Conservation (phyloP, 177 flowering plant genomes). For the Vitis hybrid region DNA sequence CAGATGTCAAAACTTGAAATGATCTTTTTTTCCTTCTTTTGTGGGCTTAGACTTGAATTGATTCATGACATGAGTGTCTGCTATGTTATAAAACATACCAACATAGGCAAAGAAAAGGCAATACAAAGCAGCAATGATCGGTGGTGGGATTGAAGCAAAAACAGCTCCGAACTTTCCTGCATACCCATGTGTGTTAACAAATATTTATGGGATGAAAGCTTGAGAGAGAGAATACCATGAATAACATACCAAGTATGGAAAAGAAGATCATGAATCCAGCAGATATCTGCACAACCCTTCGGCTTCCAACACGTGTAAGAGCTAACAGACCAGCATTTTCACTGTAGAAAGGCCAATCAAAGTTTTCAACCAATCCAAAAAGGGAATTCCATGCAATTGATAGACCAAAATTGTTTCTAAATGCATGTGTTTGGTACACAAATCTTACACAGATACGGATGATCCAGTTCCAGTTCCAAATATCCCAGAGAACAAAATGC, state of each 20-base stretch:
- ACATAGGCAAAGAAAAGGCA: slow-evolving; percentile 79
- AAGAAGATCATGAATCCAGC: slow-evolving; percentile 79
- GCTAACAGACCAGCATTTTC: slow-evolving; percentile 79
- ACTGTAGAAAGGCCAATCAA: too few species aligned
- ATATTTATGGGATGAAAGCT: not conserved
- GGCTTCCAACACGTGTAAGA: slow-evolving; percentile 65
- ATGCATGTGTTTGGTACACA: not conserved
- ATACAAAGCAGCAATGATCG: slow-evolving; percentile 64
- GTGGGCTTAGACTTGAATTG: not conserved
- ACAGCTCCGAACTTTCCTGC: slow-evolving; percentile 81
- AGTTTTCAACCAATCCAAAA: not conserved
- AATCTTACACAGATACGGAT: slow-evolving; percentile 66
- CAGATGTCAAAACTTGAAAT: not conserved
- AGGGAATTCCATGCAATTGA: not conserved
- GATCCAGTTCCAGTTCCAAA: slow-evolving; percentile 75
- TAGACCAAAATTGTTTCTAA: not conserved
- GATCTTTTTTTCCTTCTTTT: not conserved
- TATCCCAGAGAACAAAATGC: slow-evolving; percentile 64
- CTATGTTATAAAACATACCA: slow-evolving; percentile 39
- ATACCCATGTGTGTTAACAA: not conserved
- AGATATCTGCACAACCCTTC: slow-evolving; percentile 71
- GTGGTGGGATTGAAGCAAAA: slow-evolving; percentile 76
- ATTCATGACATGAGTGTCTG: not conserved
- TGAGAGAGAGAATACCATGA: not conserved
- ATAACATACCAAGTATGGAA: slow-evolving; percentile 57